Conservation (phyloP, 805 yeast genomes). For the Pichia gijzeniarum region DNA sequence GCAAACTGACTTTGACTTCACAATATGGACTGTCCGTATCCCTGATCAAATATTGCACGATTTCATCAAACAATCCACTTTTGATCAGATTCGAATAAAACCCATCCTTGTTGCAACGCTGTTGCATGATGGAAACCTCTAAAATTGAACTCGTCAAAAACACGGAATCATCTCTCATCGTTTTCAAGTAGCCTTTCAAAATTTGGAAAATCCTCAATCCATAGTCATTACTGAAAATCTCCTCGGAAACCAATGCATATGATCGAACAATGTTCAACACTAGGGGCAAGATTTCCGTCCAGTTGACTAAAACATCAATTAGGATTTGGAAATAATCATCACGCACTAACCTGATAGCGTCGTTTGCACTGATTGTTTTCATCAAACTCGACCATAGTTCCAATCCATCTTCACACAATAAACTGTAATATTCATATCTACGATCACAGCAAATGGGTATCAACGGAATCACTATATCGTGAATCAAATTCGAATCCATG, state of each 20-base stretch:
- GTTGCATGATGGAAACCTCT: slow-evolving; percentile 42
- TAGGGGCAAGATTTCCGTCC: slow-evolving; percentile 69
- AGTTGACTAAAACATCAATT: slow-evolving; percentile 52
- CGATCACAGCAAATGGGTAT: slow-evolving; percentile 57
- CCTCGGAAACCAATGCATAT: slow-evolving; percentile 47
- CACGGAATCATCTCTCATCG: slow-evolving; percentile 66
- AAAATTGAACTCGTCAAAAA: slow-evolving; percentile 46
- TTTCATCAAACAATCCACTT: slow-evolving; percentile 40
- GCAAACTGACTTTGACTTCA: slow-evolving; percentile 34
- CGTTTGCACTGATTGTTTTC: slow-evolving; percentile 47
- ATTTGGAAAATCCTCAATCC: slow-evolving; percentile 41
- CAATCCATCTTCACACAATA: slow-evolving; percentile 78
- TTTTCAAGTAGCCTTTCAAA: slow-evolving; percentile 46
- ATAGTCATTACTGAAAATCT: slow-evolving; percentile 33
- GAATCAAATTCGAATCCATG: slow-evolving; percentile 39
- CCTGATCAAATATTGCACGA: slow-evolving; percentile 36
- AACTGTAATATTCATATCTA: slow-evolving; percentile 44
- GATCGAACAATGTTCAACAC: slow-evolving; percentile 57
- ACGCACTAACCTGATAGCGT: slow-evolving; percentile 33
- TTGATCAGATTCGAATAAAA: slow-evolving; percentile 28
- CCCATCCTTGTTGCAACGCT: slow-evolving; percentile 16
- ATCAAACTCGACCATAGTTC: slow-evolving; percentile 74
- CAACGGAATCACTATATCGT: slow-evolving; percentile 59
- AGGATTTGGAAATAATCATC: slow-evolving; percentile 40
- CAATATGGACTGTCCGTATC: slow-evolving; percentile 39